Percentiles rank a stretch among this genome's conserved stretches.
These are phyloP conservation scores for Sporothrix globosa DNA, from an alignment of 2,329 filamentous ascomycete species.

Conservation along the genomic window DNA sequence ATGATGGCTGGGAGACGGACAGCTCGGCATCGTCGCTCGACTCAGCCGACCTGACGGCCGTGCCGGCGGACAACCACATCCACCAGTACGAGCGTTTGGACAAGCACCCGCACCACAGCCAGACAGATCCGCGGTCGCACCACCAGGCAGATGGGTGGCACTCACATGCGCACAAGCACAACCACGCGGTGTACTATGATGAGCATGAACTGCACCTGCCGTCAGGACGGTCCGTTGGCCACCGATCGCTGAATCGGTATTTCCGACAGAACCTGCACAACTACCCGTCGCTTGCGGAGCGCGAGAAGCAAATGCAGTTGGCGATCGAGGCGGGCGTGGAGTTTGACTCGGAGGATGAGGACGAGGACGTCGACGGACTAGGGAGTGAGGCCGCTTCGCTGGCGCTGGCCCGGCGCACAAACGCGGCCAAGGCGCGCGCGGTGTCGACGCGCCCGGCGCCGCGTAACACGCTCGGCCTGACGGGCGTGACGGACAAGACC, in stretches of 20 bases:
- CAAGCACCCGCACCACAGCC: conserved; percentile 75
- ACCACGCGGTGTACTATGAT: conserved; percentile 80
- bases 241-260: conserved; percentile 84
- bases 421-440: conserved; percentile 12
- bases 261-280: conserved; percentile 90
- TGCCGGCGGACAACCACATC: conserved; percentile 72
- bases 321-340: conserved; percentile 34
- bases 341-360: conserved; percentile 27
- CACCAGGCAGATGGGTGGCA: conserved; percentile 77
- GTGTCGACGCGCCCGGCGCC: conserved; percentile 31
- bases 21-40: conserved; percentile 86
- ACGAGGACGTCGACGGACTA: background rate
- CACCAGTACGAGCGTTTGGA: conserved; percentile 73
- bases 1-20: conserved; percentile 94
- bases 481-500: conserved; percentile 33
- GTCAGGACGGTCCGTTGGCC: conserved; percentile 84
- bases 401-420: conserved; percentile 6
- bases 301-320: conserved; percentile 33
- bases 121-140: conserved; percentile 70
- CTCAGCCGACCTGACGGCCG: conserved; percentile 78
- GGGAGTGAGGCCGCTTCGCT: background rate
- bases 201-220: conserved; percentile 94
- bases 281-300: conserved; percentile 76
- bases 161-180: conserved; percentile 76
- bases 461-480: conserved; percentile 32